These are phyloP conservation scores for Lanzia echinophila DNA, from an alignment of 2,329 filamentous ascomycete genomes.

Conservation along the genomic window DNA sequence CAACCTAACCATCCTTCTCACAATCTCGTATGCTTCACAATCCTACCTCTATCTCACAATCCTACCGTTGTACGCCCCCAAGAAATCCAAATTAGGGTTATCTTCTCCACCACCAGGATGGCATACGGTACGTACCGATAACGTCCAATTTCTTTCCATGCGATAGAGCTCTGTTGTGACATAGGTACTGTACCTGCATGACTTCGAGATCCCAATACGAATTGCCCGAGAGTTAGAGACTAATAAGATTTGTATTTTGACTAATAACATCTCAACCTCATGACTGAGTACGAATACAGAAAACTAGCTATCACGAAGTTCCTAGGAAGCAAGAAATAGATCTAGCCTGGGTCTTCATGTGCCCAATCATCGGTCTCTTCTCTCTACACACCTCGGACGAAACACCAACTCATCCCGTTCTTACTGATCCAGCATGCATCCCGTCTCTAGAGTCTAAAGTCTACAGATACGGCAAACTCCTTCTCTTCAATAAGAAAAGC, in stretches of 20 bases:
- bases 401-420: conserved; percentile 1
- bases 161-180: not conserved
- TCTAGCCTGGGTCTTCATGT: not conserved
- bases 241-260: not conserved
- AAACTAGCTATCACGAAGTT: not conserved
- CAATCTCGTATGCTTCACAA: not conserved
- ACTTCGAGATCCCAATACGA: too few species aligned
- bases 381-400: not conserved
- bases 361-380: not conserved
- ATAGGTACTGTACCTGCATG: too few species aligned
- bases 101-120: not conserved
- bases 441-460: not conserved
- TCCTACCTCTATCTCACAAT: not conserved
- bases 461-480: conserved; percentile 1
- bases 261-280: not conserved
- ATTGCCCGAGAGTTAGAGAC: not conserved
- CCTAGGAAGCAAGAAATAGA: not conserved
- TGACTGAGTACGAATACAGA: not conserved
- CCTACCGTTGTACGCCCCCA: not conserved
- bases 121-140: not conserved
- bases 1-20: not conserved
- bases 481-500: too few species aligned
- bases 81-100: not conserved
- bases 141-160: not conserved
- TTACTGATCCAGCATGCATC: not conserved